Base-by-base conservation (phyloP, 2,329 filamentous ascomycete species). In the Trichoderma sp. region DNA sequence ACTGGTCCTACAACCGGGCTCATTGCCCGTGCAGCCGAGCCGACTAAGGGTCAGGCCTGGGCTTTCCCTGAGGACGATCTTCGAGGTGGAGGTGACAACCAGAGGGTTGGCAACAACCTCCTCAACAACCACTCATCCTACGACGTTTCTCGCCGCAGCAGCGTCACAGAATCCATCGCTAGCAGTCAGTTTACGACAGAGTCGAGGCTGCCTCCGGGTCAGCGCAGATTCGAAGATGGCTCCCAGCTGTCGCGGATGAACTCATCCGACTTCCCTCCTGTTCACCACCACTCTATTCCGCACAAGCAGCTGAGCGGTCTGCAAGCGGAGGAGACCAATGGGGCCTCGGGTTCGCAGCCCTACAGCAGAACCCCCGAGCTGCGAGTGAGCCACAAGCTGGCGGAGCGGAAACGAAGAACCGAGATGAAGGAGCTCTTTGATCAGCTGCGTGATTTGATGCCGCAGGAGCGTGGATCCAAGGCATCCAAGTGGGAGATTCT, bases 361-460 rank as follows among this genome's bases (percentile, higher is more conserved):
- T 95, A 95, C 75, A 93, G 90, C 71, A 82, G 91, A 47, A 95
- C 91, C 0, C 91, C 91, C 0, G 91, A 95, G 75, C 81, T 95
- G 45, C 86, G 91, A 24, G 86, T 94, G 56, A 94, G 90, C 73
- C 91, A 95, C 78, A 95, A 95, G 76, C 84, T 95, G 64, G 91
- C 91, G 0, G 91, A 95, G 77, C 84, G 91, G 44, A 95, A 95
- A 79, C 85, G 91, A 45, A 82, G 91, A 67, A 93, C 91, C 9
- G 91, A 95, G 74, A 95, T 95, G 91, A 95, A 95, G 78, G 89
- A 91, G 72, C 79, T 95, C 0, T 95, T 95, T 72, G 91, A 95
- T 69, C 89, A 92, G 70, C 79, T 95, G 9, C 86, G 92, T 69
- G 88, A 90, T 69, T 81, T 92, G 44, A 88, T 94, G 78, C 91